Conservation (phyloP, 2,329 filamentous ascomycete species). For the Falciphora oryzae region DNA sequence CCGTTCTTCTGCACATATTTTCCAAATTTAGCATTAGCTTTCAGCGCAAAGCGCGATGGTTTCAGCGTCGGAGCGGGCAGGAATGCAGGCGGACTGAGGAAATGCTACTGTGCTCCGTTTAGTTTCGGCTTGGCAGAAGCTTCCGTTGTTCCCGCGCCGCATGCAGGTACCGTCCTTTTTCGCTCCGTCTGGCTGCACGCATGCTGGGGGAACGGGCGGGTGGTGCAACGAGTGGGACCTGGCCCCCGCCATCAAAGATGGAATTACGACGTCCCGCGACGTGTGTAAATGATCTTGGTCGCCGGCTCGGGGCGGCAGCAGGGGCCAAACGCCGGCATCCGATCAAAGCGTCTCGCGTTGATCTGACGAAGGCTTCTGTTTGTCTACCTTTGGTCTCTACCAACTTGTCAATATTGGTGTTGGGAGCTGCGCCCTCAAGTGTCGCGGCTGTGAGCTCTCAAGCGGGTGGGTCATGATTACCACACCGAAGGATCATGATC, state of each 20-base stretch:
- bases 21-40: background rate
- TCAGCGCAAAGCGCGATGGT: background rate
- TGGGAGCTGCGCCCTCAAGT: no score
- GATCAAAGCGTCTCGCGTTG: background rate
- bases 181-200: no score
- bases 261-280: no score
- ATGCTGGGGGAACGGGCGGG: background rate
- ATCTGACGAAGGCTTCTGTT: background rate
- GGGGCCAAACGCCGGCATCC: background rate
- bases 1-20: background rate
- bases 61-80: background rate
- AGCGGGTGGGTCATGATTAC: no score
- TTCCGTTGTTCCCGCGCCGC: background rate
- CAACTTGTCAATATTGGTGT: no score
- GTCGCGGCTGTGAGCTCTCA: no score
- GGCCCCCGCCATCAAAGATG: background rate
- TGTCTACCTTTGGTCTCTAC: no score
- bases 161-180: background rate
- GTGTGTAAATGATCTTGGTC: no score
- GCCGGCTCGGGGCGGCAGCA: background rate
- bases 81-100: background rate
- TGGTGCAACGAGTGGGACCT: background rate
- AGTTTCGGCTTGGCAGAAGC: background rate
- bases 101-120: background rate
- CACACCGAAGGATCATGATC: no score